These are phyloP conservation scores for Acer campestre DNA, from an alignment of 345 rosid species.

Conservation along the genomic window DNA sequence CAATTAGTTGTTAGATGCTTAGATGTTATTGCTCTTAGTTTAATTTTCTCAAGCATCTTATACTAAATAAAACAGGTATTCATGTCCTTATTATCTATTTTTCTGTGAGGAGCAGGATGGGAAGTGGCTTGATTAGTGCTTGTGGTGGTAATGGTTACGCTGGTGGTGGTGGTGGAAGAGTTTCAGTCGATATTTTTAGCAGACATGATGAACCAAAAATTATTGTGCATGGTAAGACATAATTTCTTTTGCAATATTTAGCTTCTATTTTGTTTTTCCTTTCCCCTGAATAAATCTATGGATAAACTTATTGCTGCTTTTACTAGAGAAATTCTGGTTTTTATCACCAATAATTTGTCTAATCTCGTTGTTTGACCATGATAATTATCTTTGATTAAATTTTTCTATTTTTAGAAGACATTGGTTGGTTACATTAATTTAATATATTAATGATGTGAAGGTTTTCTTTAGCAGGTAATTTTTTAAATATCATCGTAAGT, in stretches of 20 bases:
- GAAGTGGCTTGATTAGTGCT: conserved; percentile 89
- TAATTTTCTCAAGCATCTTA: neutral
- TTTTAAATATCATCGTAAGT: neutral
- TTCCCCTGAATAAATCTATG: neutral
- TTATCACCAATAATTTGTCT: neutral
- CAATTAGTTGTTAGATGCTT: neutral
- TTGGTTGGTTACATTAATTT: neutral
- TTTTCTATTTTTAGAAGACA: neutral
- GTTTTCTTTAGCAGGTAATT: neutral
- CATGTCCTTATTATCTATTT: conserved; percentile 20
- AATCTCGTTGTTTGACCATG: neutral
- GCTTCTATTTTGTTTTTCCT: neutral
- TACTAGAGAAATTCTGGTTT: neutral
- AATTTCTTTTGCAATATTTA: conserved; percentile 8
- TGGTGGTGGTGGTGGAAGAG: conserved; percentile 99
- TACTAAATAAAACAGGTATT: conserved; percentile 3
- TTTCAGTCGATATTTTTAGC: conserved; percentile 88
- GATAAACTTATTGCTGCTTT: neutral
- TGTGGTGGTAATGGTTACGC: conserved; percentile 97
- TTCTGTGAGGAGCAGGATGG: conserved; percentile 83
- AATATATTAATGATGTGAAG: neutral
- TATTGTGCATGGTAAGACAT: conserved; percentile 84
- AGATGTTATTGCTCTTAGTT: neutral
- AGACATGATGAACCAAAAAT: conserved; percentile 93
- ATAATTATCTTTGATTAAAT: neutral